A percentile compares a stretch with the other conserved stretches of the same genome.
These are phyloP conservation scores for Diatrype stigma DNA, from an alignment of 2,329 filamentous ascomycete species.

Conservation along the genomic window DNA sequence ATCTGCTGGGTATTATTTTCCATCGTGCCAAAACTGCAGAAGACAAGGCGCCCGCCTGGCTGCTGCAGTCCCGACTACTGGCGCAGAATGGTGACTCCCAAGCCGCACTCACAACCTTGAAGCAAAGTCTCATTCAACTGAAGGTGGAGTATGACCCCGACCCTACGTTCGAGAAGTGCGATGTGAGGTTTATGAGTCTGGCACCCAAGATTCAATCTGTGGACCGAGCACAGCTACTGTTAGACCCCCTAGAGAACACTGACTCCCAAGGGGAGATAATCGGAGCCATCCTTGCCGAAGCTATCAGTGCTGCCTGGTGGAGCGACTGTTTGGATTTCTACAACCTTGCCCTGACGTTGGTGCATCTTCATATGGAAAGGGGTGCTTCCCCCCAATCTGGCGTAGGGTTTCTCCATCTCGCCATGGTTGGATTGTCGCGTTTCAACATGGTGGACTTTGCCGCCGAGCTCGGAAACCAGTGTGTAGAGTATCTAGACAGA, in stretches of 20 bases:
- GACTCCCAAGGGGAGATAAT: slow-evolving; percentile 57
- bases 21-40: slow-evolving; percentile 64
- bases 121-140: slow-evolving; percentile 66
- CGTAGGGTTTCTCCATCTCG: slow-evolving; percentile 63
- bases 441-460: slow-evolving; percentile 69
- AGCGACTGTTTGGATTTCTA: slow-evolving; percentile 69
- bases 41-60: slow-evolving; percentile 80
- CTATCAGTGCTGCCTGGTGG: slow-evolving; percentile 70
- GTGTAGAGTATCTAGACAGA: slow-evolving; percentile 60
- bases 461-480: slow-evolving; percentile 58
- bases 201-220: slow-evolving; percentile 56
- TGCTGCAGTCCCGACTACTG: slow-evolving; percentile 76
- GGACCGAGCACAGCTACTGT: slow-evolving; percentile 45
- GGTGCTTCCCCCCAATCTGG: slow-evolving; percentile 68
- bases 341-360: slow-evolving; percentile 62
- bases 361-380: slow-evolving; percentile 59
- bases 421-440: slow-evolving; percentile 61
- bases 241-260: slow-evolving; percentile 38
- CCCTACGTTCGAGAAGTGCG: slow-evolving; percentile 72
- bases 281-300: slow-evolving; percentile 67
- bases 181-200: slow-evolving; percentile 65
- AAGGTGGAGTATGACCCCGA: slow-evolving; percentile 62
- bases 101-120: slow-evolving; percentile 65
- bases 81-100: slow-evolving; percentile 68
- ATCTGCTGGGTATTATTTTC: slow-evolving; percentile 67